Evolutionary conservation across 163 green algal genomes (phyloP).

Genomic region (Botryococcus braunii): DNA sequence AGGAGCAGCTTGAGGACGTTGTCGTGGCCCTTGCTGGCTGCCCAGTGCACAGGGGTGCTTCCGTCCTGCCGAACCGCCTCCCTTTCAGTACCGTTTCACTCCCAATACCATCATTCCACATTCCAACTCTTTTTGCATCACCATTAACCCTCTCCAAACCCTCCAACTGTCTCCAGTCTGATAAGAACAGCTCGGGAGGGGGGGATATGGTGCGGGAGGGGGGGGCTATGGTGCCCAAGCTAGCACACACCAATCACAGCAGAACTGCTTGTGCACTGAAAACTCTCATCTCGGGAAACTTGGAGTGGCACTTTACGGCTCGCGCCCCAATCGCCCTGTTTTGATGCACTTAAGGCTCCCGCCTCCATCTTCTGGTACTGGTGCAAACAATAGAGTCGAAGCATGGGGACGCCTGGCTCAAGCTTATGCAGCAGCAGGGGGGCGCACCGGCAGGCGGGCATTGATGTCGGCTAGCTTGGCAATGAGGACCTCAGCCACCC

Average conservation of each 20-base stretch:
- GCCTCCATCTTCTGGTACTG: background rate
- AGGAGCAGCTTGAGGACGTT: slow-evolving; percentile 10
- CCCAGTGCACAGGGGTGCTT: slow-evolving; percentile 17
- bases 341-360: background rate
- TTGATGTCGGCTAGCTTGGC: slow-evolving; percentile 6
- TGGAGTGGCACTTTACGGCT: no score
- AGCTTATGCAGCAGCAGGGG: background rate
- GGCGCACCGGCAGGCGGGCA: slow-evolving; percentile 10
- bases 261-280: background rate
- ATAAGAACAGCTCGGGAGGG: background rate
- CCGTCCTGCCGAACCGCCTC: slow-evolving; percentile 6
- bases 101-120: background rate
- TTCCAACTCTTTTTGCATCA: background rate
- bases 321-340: no score
- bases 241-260: background rate
- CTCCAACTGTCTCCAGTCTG: background rate
- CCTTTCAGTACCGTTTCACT: background rate
- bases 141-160: background rate
- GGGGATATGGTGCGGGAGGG: background rate
- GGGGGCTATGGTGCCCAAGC: background rate
- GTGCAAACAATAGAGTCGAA: background rate
- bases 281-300: background rate
- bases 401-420: background rate
- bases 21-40: slow-evolving; percentile 5
- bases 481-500: slow-evolving; percentile 13